phyloP scores from a whole-genome alignment of 208 protist species.

The Naegleria fowleri region DNA sequence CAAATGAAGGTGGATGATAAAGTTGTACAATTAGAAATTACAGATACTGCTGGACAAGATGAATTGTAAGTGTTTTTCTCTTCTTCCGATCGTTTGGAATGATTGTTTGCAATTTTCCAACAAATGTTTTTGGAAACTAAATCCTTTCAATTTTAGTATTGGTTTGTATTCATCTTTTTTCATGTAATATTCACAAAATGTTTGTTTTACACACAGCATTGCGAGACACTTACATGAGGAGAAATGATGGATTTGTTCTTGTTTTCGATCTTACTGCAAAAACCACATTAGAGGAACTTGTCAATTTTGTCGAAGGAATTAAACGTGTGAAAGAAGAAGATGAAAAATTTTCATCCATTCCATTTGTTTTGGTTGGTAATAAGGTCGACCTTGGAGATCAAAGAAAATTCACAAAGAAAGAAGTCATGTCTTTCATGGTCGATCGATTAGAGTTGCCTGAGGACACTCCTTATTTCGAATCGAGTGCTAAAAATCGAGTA shows the following conservation, averaged over 20 bases:
- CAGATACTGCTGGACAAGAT: constrained; percentile 64
- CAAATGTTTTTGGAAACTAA: too few relatives aligned
- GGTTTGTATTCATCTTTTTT: too few relatives aligned
- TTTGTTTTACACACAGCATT: constrained; percentile 19
- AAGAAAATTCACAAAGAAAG: not conserved
- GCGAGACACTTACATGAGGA: constrained; percentile 43
- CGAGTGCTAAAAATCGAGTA: too few relatives aligned
- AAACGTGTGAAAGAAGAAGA: constrained; percentile 50
- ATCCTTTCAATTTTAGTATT: too few relatives aligned
- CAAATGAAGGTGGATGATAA: constrained; percentile 58
- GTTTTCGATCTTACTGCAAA: constrained; percentile 48
- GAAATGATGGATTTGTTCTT: constrained; percentile 51
- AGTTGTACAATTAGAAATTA: constrained; percentile 57
- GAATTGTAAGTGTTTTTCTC: too few relatives aligned
- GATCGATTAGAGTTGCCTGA: too few relatives aligned
- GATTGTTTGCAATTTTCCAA: too few relatives aligned
- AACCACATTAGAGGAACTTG: constrained; percentile 52
- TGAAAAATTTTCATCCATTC: not conserved
- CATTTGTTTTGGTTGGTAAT: constrained; percentile 4
- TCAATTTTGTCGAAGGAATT: constrained; percentile 46
- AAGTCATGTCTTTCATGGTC: too few relatives aligned
- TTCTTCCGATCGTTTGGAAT: too few relatives aligned
- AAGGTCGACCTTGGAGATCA: not conserved
- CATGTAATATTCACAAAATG: too few relatives aligned
- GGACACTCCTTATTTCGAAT: too few relatives aligned